Evolutionary conservation across 345 rosid genomes (phyloP).

Genomic region (Abelmoschus esculentus): DNA sequence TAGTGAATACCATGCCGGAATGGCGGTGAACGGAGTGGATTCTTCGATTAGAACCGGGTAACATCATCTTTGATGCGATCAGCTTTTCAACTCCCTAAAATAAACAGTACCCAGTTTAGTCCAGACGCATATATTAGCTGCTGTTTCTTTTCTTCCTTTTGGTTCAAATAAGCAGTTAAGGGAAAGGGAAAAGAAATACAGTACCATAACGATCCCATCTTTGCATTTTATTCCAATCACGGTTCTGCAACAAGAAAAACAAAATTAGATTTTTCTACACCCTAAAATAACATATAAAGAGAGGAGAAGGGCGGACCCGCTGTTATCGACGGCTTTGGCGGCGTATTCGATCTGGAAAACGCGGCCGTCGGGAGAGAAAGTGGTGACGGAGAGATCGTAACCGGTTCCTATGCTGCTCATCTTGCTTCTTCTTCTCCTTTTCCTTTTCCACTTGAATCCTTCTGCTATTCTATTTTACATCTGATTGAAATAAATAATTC

Average conservation of each 20-base stretch:
- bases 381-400: slow-evolving; percentile 98
- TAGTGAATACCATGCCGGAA: slow-evolving; percentile 68
- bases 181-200: not conserved
- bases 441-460: not conserved
- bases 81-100: slow-evolving; percentile 97
- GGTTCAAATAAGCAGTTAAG: not conserved
- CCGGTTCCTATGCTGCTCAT: slow-evolving; percentile 99
- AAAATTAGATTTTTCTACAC: not conserved
- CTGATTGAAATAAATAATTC: not conserved
- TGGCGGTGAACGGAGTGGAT: slow-evolving; percentile 96
- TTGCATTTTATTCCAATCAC: slow-evolving; percentile 95
- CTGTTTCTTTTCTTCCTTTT: not conserved
- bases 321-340: slow-evolving; percentile 98
- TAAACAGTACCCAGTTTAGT: not conserved
- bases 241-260: slow-evolving; percentile 42
- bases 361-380: slow-evolving; percentile 99
- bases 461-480: not conserved
- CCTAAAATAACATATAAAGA: not conserved
- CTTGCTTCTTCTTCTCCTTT: slow-evolving; percentile 1
- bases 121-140: not conserved
- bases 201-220: slow-evolving; percentile 92
- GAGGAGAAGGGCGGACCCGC: slow-evolving; percentile 50
- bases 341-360: slow-evolving; percentile 99
- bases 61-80: slow-evolving; percentile 96
- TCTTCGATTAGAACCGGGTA: slow-evolving; percentile 88